Conservation (phyloP, 768 basidiomycete species). For the Leccinum obscurum region DNA sequence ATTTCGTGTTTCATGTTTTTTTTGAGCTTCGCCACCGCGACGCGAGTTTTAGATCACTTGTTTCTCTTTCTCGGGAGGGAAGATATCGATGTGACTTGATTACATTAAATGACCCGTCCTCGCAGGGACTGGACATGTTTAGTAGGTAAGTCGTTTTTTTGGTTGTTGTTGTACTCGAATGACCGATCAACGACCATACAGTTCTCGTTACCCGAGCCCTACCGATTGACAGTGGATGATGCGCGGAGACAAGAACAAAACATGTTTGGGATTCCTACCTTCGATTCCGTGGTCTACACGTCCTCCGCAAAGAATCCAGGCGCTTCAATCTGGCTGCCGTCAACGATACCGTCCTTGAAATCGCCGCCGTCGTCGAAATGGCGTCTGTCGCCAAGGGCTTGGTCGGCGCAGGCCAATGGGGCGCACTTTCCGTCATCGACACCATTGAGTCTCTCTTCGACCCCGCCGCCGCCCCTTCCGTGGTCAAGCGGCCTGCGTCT, state of each 20-base stretch:
- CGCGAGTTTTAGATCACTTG: neutral
- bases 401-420: conserved; percentile 87
- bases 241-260: neutral
- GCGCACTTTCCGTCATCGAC: conserved; percentile 74
- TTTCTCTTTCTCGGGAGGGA: neutral
- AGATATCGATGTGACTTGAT: neutral
- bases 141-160: too few species aligned
- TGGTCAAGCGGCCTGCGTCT: neutral
- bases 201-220: neutral
- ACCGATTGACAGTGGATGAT: neutral
- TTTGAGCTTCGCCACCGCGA: neutral
- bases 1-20: conserved; percentile 5
- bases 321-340: conserved; percentile 61
- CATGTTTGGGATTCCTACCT: neutral
- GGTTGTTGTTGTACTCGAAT: neutral
- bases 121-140: neutral
- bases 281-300: conserved; percentile 64
- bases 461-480: conserved; percentile 7
- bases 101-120: neutral
- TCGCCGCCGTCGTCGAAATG: conserved; percentile 77
- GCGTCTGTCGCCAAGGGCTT: conserved; percentile 66
- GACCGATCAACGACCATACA: neutral
- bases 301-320: conserved; percentile 65
- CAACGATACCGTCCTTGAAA: conserved; percentile 58
- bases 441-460: conserved; percentile 64